These are phyloP conservation scores for Lichtheimia hyalospora DNA, from an alignment of 371 early-diverging fungal species.

Conservation along the genomic window DNA sequence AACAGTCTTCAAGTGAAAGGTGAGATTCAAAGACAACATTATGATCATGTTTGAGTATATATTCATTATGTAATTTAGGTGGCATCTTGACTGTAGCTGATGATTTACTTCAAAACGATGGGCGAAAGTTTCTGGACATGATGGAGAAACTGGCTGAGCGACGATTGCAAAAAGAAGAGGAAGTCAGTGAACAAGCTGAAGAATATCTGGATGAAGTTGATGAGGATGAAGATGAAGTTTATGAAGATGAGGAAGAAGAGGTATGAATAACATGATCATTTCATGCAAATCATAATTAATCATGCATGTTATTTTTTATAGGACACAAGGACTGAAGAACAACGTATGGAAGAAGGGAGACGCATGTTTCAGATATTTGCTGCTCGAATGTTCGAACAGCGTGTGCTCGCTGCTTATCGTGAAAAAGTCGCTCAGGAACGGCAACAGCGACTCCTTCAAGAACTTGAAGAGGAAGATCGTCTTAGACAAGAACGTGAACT, in stretches of 20 bases:
- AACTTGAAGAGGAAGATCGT: conserved; percentile 80
- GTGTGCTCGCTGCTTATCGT: conserved; percentile 87
- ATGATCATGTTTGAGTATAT: not conserved
- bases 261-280: conserved; percentile 15
- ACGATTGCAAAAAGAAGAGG: conserved; percentile 78
- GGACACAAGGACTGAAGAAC: conserved; percentile 79
- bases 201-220: conserved; percentile 47
- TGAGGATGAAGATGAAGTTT: conserved; percentile 63
- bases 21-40: conserved; percentile 29
- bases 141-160: conserved; percentile 94
- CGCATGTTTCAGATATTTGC: conserved; percentile 94
- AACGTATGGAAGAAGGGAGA: conserved; percentile 89
- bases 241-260: conserved; percentile 61
- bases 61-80: conserved; percentile 32
- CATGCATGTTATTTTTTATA: conserved; percentile 13
- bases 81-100: conserved; percentile 89
- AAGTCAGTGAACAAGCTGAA: conserved; percentile 28
- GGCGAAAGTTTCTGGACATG: conserved; percentile 90
- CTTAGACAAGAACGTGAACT: conserved; percentile 68
- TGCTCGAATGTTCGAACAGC: conserved; percentile 94
- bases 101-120: conserved; percentile 89
- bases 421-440: conserved; percentile 89
- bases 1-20: conserved; percentile 71
- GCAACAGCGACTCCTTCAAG: conserved; percentile 74
- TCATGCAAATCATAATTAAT: not conserved